Evolutionary conservation across 2,329 filamentous ascomycete species (phyloP).

Genomic region (Chaetothyriales sp.): DNA sequence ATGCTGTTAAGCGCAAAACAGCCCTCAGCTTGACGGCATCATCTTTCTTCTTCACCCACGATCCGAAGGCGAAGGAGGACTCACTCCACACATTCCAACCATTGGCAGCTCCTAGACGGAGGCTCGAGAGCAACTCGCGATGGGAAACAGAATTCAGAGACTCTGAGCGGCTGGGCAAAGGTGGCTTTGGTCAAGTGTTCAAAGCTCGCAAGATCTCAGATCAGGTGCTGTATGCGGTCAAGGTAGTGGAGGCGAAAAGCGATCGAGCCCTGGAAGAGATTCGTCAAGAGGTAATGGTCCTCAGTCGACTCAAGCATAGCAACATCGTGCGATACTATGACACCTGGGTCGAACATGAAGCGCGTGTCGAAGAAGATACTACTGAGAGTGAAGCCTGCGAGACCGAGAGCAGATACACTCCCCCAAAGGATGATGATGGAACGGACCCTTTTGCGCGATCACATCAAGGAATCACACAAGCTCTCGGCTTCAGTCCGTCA

Average conservation of each 20-base stretch:
- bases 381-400: neutral
- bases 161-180: constrained; percentile 74
- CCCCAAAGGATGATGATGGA: neutral
- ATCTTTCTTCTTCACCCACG: neutral
- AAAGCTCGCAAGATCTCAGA: constrained; percentile 91
- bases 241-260: constrained; percentile 80
- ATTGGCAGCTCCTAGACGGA: constrained; percentile 1
- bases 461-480: neutral
- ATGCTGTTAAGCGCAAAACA: constrained; percentile 68
- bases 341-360: constrained; percentile 69
- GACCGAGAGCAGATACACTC: neutral
- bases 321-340: constrained; percentile 82
- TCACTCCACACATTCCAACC: constrained; percentile 2
- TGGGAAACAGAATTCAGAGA: constrained; percentile 86
- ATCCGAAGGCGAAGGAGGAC: constrained; percentile 14
- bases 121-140: constrained; percentile 41
- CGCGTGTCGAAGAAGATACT: neutral
- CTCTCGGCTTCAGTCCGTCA: neutral
- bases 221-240: constrained; percentile 85
- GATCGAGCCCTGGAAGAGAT: constrained; percentile 46
- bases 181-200: constrained; percentile 90
- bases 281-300: constrained; percentile 70
- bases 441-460: neutral
- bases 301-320: constrained; percentile 87
- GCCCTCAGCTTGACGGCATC: constrained; percentile 49